Evolutionary conservation across 2,329 filamentous ascomycete genomes (phyloP).

Genomic region (Penicillium sp.): DNA sequence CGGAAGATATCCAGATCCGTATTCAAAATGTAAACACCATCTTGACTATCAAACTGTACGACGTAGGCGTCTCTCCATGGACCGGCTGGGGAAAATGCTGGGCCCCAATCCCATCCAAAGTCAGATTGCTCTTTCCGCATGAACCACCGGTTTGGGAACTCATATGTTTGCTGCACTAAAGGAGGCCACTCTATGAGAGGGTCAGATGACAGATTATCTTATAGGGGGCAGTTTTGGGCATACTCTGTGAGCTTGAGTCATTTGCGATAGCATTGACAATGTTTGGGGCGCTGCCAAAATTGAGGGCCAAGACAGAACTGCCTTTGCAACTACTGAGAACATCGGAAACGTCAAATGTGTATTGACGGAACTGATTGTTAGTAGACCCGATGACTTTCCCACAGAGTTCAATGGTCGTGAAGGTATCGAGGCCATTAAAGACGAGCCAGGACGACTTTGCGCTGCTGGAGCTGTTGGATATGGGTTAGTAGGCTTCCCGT

Average conservation of each 20-base stretch:
- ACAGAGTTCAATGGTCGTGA: constrained; percentile 57
- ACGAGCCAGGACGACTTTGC: constrained; percentile 52
- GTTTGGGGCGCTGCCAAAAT: constrained; percentile 57
- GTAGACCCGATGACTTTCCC: constrained; percentile 54
- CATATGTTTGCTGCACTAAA: constrained; percentile 49
- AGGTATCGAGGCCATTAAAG: constrained; percentile 63
- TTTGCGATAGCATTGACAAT: constrained; percentile 55
- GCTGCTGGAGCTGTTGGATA: constrained; percentile 32
- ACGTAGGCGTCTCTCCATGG: constrained; percentile 61
- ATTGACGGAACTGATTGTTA: constrained; percentile 63
- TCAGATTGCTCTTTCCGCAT: constrained; percentile 62
- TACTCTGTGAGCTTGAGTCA: constrained; percentile 49
- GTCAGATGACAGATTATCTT: constrained; percentile 1
- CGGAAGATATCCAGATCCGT: constrained; percentile 59
- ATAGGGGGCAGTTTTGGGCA: constrained; percentile 1
- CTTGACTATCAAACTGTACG: constrained; percentile 48
- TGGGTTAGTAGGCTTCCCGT: too few species aligned
- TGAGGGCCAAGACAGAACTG: constrained; percentile 46
- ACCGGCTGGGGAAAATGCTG: constrained; percentile 60
- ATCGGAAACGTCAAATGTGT: constrained; percentile 56
- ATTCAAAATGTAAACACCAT: constrained; percentile 51
- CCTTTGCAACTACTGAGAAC: constrained; percentile 45
- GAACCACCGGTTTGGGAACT: constrained; percentile 55
- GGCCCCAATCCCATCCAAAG: constrained; percentile 65
- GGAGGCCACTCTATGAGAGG: constrained; percentile 47